Evolutionary conservation across 805 yeast species (phyloP).

Genomic region (Myxozyma nipponensis): DNA sequence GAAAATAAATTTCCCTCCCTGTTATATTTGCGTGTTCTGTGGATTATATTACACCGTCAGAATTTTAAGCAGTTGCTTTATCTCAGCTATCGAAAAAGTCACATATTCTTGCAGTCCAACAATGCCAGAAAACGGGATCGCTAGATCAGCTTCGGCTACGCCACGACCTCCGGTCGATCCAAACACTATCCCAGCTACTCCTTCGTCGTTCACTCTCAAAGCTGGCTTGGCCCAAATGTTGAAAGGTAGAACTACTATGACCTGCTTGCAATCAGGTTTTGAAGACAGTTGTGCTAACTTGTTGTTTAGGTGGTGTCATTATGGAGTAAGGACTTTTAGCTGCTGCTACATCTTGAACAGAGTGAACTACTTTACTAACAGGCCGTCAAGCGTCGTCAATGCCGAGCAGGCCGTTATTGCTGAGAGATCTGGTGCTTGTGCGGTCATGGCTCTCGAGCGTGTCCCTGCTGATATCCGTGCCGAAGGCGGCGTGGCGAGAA

Average conservation of each 20-base stretch:
- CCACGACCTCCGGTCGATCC: conserved; percentile 33
- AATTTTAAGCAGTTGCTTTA: no score
- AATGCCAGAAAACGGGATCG: neutral
- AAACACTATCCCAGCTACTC: conserved; percentile 11
- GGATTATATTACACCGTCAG: neutral
- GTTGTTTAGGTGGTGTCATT: conserved; percentile 39
- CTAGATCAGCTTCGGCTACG: conserved; percentile 5
- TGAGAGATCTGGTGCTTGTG: conserved; percentile 81
- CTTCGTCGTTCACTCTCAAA: conserved; percentile 48
- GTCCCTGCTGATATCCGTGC: conserved; percentile 84
- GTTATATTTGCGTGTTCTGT: no score
- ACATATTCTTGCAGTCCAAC: no score
- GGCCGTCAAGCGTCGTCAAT: conserved; percentile 25
- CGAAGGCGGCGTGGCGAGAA: conserved; percentile 77
- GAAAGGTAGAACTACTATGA: no score
- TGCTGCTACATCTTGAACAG: no score
- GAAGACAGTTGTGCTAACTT: neutral
- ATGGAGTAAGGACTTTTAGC: conserved; percentile 38
- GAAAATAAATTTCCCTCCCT: no score
- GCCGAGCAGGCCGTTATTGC: conserved; percentile 79
- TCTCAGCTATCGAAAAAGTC: no score
- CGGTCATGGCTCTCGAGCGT: conserved; percentile 82
- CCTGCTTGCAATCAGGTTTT: no score
- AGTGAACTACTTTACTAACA: no score
- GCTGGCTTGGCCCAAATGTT: conserved; percentile 84